These are phyloP conservation scores for Cubamyces lactineus DNA, from an alignment of 768 basidiomycete genomes.

Conservation along the genomic window DNA sequence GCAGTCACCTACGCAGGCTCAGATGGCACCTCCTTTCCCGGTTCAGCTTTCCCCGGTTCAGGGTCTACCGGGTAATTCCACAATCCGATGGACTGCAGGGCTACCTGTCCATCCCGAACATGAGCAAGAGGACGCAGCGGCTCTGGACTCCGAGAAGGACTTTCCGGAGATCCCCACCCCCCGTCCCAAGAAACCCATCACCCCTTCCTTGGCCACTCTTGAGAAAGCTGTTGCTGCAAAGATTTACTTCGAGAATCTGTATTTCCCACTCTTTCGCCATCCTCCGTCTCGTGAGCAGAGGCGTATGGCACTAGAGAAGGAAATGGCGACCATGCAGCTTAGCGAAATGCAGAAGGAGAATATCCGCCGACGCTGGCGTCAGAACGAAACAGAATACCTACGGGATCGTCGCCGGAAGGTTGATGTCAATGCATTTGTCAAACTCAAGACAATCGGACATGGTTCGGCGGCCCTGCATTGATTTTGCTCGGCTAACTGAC, in stretches of 20 bases:
- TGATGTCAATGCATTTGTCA: constrained; percentile 81
- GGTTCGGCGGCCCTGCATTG: constrained; percentile 50
- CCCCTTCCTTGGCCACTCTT: constrained; percentile 86
- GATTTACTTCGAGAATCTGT: constrained; percentile 93
- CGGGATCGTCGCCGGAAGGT: constrained; percentile 84
- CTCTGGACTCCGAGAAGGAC: constrained; percentile 36
- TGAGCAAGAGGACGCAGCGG: constrained; percentile 54
- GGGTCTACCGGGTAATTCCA: constrained; percentile 61
- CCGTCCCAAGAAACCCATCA: constrained; percentile 60
- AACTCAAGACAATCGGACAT: constrained; percentile 93
- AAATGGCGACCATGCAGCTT: constrained; percentile 77
- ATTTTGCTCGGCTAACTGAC: constrained; percentile 28
- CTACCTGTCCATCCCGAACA: constrained; percentile 71
- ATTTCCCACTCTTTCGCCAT: constrained; percentile 84
- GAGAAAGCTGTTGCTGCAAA: constrained; percentile 92
- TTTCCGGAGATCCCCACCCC: constrained; percentile 35
- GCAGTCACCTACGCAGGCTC: constrained; percentile 30
- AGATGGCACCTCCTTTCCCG: constrained; percentile 30
- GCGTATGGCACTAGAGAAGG: constrained; percentile 82
- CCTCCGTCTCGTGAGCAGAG: constrained; percentile 86
- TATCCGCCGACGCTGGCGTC: constrained; percentile 74
- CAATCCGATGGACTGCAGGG: constrained; percentile 60
- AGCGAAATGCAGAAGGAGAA: constrained; percentile 69
- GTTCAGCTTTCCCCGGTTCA: constrained; percentile 41
- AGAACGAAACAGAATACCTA: constrained; percentile 90